These are phyloP conservation scores for Hyaloscypha variabilis DNA, from an alignment of 495 filamentous ascomycete genomes.

Conservation along the genomic window DNA sequence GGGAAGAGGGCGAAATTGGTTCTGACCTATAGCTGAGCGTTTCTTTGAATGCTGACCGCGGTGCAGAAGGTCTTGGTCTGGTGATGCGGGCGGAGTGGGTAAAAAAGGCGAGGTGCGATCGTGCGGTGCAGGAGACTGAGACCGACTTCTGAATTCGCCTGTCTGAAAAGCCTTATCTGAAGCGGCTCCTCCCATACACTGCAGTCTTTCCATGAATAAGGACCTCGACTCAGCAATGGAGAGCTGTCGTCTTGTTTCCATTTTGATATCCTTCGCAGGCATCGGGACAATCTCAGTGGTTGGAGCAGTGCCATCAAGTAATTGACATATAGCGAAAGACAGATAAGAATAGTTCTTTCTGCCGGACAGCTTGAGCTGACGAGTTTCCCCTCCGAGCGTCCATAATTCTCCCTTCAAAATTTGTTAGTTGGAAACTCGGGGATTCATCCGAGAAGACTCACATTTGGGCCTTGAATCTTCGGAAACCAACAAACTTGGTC, in stretches of 20 bases:
- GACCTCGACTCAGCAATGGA: slow-evolving; percentile 4
- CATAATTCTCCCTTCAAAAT: slow-evolving; percentile 26
- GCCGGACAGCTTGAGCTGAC: slow-evolving; percentile 19
- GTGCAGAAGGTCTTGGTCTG: neutral
- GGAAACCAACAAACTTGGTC: slow-evolving; percentile 39
- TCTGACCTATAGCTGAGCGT: too few relatives aligned
- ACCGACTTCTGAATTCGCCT: neutral
- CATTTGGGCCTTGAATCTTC: slow-evolving; percentile 26
- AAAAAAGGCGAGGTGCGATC: neutral
- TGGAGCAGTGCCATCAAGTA: neutral
- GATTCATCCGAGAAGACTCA: neutral
- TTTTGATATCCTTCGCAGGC: slow-evolving; percentile 5
- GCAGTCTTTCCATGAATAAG: slow-evolving; percentile 14
- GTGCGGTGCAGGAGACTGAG: neutral
- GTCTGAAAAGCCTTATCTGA: neutral
- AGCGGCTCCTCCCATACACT: neutral
- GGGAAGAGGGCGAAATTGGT: neutral
- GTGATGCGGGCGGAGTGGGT: slow-evolving; percentile 7
- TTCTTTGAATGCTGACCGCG: neutral
- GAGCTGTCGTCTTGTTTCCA: slow-evolving; percentile 10
- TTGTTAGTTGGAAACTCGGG: neutral
- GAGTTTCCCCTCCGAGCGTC: slow-evolving; percentile 35
- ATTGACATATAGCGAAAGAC: slow-evolving; percentile 23
- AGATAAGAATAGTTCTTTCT: slow-evolving; percentile 11
- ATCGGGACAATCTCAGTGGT: slow-evolving; percentile 7